Conservation (phyloP, 768 basidiomycete species). For the Termitomyces eurrhizus region DNA sequence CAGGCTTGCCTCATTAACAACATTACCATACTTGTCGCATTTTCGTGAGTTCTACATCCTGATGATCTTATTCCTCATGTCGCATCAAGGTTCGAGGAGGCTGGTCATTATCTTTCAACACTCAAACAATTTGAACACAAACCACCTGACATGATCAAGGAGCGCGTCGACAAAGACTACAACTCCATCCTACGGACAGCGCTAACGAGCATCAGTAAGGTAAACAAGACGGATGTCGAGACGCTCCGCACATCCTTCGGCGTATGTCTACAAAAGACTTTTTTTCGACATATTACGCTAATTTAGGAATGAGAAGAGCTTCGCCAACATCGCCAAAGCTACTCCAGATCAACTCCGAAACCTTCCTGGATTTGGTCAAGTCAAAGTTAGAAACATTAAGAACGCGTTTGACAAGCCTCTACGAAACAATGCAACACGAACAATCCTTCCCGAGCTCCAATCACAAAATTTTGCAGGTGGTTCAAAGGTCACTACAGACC, state of each 20-base stretch:
- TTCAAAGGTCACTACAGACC: background rate
- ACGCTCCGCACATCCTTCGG: slow-evolving; percentile 90
- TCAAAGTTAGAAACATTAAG: slow-evolving; percentile 87
- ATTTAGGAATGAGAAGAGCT: slow-evolving; percentile 52
- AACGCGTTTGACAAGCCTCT: slow-evolving; percentile 92
- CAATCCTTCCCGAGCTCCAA: slow-evolving; percentile 26
- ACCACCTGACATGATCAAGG: slow-evolving; percentile 91
- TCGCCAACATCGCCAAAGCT: slow-evolving; percentile 74
- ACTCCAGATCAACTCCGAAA: slow-evolving; percentile 71
- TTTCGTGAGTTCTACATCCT: slow-evolving; percentile 56
- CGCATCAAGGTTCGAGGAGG: slow-evolving; percentile 73
- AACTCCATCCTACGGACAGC: slow-evolving; percentile 73
- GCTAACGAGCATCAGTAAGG: slow-evolving; percentile 85
- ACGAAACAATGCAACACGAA: slow-evolving; percentile 58
- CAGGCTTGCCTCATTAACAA: slow-evolving; percentile 89
- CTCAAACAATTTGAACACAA: slow-evolving; percentile 95
- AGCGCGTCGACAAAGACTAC: slow-evolving; percentile 89
- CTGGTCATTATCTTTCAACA: slow-evolving; percentile 83
- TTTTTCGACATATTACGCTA: background rate
- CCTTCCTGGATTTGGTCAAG: slow-evolving; percentile 90
- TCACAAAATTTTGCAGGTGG: slow-evolving; percentile 21
- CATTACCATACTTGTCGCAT: slow-evolving; percentile 88
- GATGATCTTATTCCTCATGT: slow-evolving; percentile 5
- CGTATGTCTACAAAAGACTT: slow-evolving; percentile 43
- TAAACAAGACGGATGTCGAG: slow-evolving; percentile 97